Base-by-base conservation (phyloP, 2,329 filamentous ascomycete species). In the Penicillium psychrosexuale region DNA sequence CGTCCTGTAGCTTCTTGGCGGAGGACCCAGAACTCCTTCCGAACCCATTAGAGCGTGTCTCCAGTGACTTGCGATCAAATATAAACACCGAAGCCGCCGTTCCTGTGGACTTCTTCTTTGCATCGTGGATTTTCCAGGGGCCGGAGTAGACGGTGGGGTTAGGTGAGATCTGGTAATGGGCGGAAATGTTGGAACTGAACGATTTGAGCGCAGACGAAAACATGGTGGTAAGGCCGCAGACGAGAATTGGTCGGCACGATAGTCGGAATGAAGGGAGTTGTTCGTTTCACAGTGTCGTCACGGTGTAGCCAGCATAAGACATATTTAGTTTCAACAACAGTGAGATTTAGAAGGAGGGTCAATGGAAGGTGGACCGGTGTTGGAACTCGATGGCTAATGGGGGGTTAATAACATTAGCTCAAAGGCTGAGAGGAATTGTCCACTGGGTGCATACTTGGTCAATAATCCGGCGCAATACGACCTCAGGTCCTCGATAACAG, bases 121-220 rank as follows among this genome's bases (percentile, higher is more conserved):
- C 92, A 77, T 97, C 92, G 81, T 93, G 93, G 68, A 99, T 94
- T 78, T 91, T 96, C 94, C 94, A 99, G 55, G 92, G 90, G 17
- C 94, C 94, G 15, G 92, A 90, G 49, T 85, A 85, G 48, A 91
- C 89, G n/a, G 85, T 87, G 11, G 89, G 84, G 56, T 84, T 85
- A 27, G 86, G 81, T 22, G 90, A 87, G 62, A 97, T 81, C 64
- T 88, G 85, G 76, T 99, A 99, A 77, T 96, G 95, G 70, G 88
- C 86, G 56, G 86, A 87, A 77, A 99, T 97, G 76, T 97, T 96
- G 57, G 89, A 93, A 61, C 87, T 88, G 73, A 97, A 93, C 61
- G 93, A 95, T 77, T 97, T 97, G 72, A 97, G 83, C 62, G 91
- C 90, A 59, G 87, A 92, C 69, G 91, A 90, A 76, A 97, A 96